Conservation (phyloP, 2,329 filamentous ascomycete species). For the Alternaria burnsii region DNA sequence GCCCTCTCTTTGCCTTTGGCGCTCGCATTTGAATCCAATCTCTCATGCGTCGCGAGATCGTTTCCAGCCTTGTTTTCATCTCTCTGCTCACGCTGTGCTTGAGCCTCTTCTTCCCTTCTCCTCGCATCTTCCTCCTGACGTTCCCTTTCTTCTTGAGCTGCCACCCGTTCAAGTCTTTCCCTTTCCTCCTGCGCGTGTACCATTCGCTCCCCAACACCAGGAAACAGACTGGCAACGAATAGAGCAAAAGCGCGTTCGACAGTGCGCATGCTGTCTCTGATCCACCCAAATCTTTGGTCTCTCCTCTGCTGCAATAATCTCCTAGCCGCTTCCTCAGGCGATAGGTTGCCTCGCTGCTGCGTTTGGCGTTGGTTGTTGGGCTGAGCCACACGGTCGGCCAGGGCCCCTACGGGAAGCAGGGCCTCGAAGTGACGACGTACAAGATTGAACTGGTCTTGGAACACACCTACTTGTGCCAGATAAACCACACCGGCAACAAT, state of each 20-base stretch:
- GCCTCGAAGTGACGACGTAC: slow-evolving; percentile 57
- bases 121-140: slow-evolving; percentile 26
- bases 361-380: slow-evolving; percentile 8
- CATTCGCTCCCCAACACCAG: slow-evolving; percentile 69
- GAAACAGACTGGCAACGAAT: slow-evolving; percentile 69
- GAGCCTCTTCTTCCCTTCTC: slow-evolving; percentile 15
- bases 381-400: slow-evolving; percentile 31
- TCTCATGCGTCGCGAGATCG: slow-evolving; percentile 5
- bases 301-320: slow-evolving; percentile 51
- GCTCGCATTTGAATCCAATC: slow-evolving; percentile 3
- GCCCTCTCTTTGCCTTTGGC: slow-evolving; percentile 33
- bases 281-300: slow-evolving; percentile 39
- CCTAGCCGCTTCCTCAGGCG: slow-evolving; percentile 54
- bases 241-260: slow-evolving; percentile 66
- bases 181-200: slow-evolving; percentile 64
- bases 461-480: slow-evolving; percentile 53
- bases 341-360: slow-evolving; percentile 30
- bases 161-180: slow-evolving; percentile 40
- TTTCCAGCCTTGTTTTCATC: slow-evolving; percentile 26
- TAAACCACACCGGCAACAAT: slow-evolving; percentile 53
- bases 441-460: slow-evolving; percentile 51
- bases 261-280: slow-evolving; percentile 52
- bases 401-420: slow-evolving; percentile 42
- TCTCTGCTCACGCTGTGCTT: slow-evolving; percentile 15
- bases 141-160: slow-evolving; percentile 34